phyloP scores from a whole-genome alignment of 2,329 filamentous ascomycete genomes.

The Thelonectria blattea region DNA sequence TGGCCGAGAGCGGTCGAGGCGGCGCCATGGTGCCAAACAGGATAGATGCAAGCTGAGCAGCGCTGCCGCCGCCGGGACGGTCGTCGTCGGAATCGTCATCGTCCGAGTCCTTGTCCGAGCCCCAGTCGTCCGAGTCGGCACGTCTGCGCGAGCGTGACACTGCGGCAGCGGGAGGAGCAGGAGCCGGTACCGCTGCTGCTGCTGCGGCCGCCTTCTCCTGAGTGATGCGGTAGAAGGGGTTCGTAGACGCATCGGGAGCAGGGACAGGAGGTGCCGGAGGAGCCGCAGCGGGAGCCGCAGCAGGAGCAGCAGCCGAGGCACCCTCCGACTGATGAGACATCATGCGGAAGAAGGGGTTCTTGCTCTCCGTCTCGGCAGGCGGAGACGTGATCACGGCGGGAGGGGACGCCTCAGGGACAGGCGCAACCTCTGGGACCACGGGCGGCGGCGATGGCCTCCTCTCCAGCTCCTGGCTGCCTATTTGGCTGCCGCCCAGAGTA shows the following conservation, averaged over 20 bases:
- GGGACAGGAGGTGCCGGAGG: constrained; percentile 52
- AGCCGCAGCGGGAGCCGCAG: constrained; percentile 46
- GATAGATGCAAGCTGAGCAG: constrained; percentile 91
- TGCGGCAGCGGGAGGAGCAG: constrained; percentile 55
- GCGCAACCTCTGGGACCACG: constrained; percentile 41
- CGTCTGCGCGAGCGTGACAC: constrained; percentile 62
- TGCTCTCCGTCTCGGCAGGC: constrained; percentile 75
- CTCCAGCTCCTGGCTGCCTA: constrained; percentile 61
- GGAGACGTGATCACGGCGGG: constrained; percentile 60
- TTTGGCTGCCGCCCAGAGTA: constrained; percentile 57
- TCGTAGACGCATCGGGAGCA: constrained; percentile 74
- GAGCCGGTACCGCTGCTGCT: constrained; percentile 46
- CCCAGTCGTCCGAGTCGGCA: constrained; percentile 76
- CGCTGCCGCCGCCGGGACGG: constrained; percentile 78
- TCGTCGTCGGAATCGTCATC: constrained; percentile 69
- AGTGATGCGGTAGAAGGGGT: constrained; percentile 91
- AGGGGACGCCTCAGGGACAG: constrained; percentile 50
- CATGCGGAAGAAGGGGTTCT: constrained; percentile 94
- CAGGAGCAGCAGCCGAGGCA: constrained; percentile 52
- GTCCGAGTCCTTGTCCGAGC: constrained; percentile 69
- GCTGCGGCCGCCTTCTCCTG: constrained; percentile 61
- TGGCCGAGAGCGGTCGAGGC: constrained; percentile 83
- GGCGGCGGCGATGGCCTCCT: constrained; percentile 58
- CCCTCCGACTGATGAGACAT: constrained; percentile 76
- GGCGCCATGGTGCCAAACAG: constrained; percentile 97